phyloP scores from a whole-genome alignment of 441 rosid genomes.

The Erysimum pusillum region DNA sequence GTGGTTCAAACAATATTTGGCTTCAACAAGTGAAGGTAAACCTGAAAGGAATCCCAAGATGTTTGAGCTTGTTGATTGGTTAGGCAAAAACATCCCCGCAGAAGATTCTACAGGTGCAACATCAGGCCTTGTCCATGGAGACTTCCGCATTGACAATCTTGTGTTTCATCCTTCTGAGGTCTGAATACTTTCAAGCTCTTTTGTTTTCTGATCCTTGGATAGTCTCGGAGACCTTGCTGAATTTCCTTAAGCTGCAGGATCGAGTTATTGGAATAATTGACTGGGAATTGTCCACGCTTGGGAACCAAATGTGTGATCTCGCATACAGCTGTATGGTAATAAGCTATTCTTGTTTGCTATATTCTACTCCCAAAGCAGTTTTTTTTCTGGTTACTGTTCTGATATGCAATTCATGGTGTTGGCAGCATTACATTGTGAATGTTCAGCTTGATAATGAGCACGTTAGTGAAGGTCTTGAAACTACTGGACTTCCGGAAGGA shows the following conservation, averaged over 20 bases:
- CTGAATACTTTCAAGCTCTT: slow-evolving; percentile 24
- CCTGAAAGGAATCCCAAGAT: slow-evolving; percentile 80
- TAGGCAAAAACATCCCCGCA: slow-evolving; percentile 67
- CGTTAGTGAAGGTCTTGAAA: slow-evolving; percentile 64
- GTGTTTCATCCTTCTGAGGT: slow-evolving; percentile 96
- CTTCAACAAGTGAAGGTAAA: slow-evolving; percentile 83
- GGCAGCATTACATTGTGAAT: slow-evolving; percentile 73
- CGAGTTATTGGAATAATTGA: slow-evolving; percentile 90
- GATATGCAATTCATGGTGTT: slow-evolving; percentile 42
- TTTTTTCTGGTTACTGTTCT: slow-evolving; percentile 29
- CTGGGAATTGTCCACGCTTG: slow-evolving; percentile 97
- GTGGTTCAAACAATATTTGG: slow-evolving; percentile 89
- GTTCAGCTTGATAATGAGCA: slow-evolving; percentile 48
- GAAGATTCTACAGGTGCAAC: slow-evolving; percentile 84
- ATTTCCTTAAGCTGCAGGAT: slow-evolving; percentile 63
- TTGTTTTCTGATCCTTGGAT: slow-evolving; percentile 15
- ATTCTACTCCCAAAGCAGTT: background rate
- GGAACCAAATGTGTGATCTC: slow-evolving; percentile 97
- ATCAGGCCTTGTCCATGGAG: slow-evolving; percentile 92
- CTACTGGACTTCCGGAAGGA: slow-evolving; percentile 82
- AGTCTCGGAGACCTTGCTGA: slow-evolving; percentile 14
- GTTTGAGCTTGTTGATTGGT: slow-evolving; percentile 81
- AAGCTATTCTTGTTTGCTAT: slow-evolving; percentile 20
- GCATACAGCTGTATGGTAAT: slow-evolving; percentile 88
- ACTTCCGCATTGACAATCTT: slow-evolving; percentile 91